These are phyloP conservation scores for Aureobasidium pullulans DNA, from an alignment of 2,329 filamentous ascomycete species.

Conservation along the genomic window DNA sequence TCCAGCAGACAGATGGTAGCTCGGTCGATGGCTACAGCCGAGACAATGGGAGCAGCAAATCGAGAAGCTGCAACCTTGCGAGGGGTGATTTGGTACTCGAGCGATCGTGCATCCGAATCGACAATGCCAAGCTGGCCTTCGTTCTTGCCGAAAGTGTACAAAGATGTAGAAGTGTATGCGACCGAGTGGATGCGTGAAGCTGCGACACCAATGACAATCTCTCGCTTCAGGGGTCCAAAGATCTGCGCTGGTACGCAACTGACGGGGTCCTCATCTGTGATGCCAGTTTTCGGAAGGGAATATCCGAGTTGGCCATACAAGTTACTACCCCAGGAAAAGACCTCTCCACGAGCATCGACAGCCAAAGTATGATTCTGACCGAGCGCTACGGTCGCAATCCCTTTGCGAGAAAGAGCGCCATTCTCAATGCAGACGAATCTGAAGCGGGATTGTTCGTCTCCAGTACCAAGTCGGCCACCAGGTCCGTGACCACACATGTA, in stretches of 20 bases:
- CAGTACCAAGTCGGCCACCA: conserved; percentile 79
- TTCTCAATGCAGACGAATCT: conserved; percentile 75
- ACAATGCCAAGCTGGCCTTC: conserved; percentile 88
- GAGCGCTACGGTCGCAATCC: conserved; percentile 68
- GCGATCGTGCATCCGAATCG: conserved; percentile 86
- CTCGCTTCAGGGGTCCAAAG: conserved; percentile 84
- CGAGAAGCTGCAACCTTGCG: conserved; percentile 83
- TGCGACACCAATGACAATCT: conserved; percentile 70
- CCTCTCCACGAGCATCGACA: conserved; percentile 74
- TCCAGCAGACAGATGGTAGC: conserved; percentile 81
- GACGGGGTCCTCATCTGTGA: conserved; percentile 74
- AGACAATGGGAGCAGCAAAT: conserved; percentile 63
- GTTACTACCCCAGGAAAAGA: conserved; percentile 94
- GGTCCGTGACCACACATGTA: conserved; percentile 90
- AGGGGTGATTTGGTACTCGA: conserved; percentile 74
- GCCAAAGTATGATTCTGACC: conserved; percentile 90
- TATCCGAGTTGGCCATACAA: conserved; percentile 82
- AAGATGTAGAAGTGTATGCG: conserved; percentile 68
- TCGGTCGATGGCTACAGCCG: conserved; percentile 81
- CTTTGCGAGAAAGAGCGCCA: conserved; percentile 64
- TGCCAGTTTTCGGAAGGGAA: conserved; percentile 57
- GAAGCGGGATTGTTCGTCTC: conserved; percentile 84
- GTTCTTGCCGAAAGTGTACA: conserved; percentile 95
- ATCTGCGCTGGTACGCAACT: conserved; percentile 78
- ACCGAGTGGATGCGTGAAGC: conserved; percentile 90